Base-by-base conservation (phyloP, 768 basidiomycete species). In the Sutorius australiensis region DNA sequence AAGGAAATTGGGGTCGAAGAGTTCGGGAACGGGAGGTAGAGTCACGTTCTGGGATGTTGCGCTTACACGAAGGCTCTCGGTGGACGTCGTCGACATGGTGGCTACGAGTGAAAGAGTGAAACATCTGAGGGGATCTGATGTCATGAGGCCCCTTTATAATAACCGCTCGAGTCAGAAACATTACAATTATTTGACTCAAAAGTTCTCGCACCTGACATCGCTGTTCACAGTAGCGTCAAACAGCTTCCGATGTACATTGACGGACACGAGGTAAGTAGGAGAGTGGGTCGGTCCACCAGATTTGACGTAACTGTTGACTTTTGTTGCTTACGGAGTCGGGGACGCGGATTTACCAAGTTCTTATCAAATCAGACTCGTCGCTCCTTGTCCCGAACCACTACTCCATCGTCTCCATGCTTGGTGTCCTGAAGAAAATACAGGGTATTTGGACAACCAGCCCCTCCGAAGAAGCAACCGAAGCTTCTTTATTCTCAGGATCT, bases 401-500 rank as follows among this genome's bases (percentile, higher is more conserved):
- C 24, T 24, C 4, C 24, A 2, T n/a, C 11, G 21, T 8, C 50
- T 32, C 16, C 38, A 63, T 65, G 59, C 28, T 61, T 27, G 40
- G 12, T 9, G 46, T 41, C 16, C 48, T 65, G 24, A 56, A 52
- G 36, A 55, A 47, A 38, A 3, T 46, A 10, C n/a, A 58, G 10
- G 43, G 49, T 27, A 33, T 46, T 27, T 33, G 17, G 39, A 27
- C 28, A 8, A 19, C 37, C 34, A 30, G 40, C 9, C 14, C 11
- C 14, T 36, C 50, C 33, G 21, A 4, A 19, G 31, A 54, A 19
- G 16, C 3, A 28, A 27, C 24, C 16, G 38, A 58, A 4, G 5
- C 28, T 1, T 34, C 11, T 1, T 49, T 68, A 27, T 67, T 67
- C 53, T 53, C 55, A 21, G 66, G 58, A 56, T 67, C 52, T 27